Evolutionary conservation across 805 yeast species (phyloP), one percentile per base, ranked within the genome.

Genomic region (Cyberlindnera samutprakarnensis): DNA sequence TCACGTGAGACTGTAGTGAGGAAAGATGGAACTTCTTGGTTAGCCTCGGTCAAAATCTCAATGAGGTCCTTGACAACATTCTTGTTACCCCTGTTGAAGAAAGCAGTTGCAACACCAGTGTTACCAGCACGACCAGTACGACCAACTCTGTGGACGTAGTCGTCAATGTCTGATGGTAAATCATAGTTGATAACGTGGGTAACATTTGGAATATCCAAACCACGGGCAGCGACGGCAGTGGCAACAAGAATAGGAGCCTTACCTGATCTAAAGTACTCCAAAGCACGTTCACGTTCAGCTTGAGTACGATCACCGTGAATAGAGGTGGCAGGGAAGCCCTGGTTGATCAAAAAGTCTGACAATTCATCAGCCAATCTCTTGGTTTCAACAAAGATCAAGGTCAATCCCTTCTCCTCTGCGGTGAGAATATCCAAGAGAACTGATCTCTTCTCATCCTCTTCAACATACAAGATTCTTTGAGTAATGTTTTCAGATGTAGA

Each of bases 61-160:
- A 86, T 62, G 60, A 92, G 67, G 42, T 87, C 96, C 61, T 84
- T 84, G 46, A 76, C 90, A 52, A 94, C 72, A 56, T 87, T 87
- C 56, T 72, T 76, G 76, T 87, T 92, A 60, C 81, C 82, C 68
- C 97, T 83, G 81, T 92, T 92, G 68, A 92, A 85, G 71, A 92
- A 92, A 31, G 99, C 95, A 47, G 96, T 88, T 45, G 99, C 96
- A 51, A 84, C 72, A 83, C 99, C 99, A 42, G 82, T 78, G 70
- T 92, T 92, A 75, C 98, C 98, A 54, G 99, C 99, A 78, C 99
- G 92, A 67, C 98, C 99, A 56, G 99, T 92, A 78, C 98, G 90
- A 76, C 98, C 98, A 59, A 92, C 92, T 71, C 98, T 84, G 71
- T 92, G 98, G 38, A 92, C 98, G 59, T 92, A 92, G 65, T 92